phyloP scores from a whole-genome alignment of 2,329 filamentous ascomycete species.

The Mariannaea sp. region DNA sequence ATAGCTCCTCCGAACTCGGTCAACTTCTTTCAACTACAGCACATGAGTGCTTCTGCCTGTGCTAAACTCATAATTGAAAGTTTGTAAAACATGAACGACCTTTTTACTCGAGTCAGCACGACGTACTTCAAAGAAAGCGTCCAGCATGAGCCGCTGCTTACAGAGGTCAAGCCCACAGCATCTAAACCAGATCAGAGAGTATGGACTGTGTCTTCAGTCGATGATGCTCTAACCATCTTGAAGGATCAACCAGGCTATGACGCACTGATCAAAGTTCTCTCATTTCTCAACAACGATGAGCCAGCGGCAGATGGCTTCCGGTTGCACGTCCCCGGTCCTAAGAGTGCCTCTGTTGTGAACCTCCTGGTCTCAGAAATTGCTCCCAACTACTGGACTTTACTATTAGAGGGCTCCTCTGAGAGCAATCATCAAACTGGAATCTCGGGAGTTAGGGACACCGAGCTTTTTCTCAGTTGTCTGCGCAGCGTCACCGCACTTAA shows the following conservation, averaged over 20 bases:
- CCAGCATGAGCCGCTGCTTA: slow-evolving; percentile 45
- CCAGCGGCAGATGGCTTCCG: slow-evolving; percentile 28
- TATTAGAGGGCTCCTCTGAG: slow-evolving; percentile 53
- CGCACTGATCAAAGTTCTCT: slow-evolving; percentile 56
- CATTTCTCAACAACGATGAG: slow-evolving; percentile 51
- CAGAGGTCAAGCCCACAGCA: slow-evolving; percentile 40
- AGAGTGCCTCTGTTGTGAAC: slow-evolving; percentile 76
- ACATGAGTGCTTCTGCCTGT: too few relatives aligned
- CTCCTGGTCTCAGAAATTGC: slow-evolving; percentile 74
- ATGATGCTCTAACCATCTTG: slow-evolving; percentile 64
- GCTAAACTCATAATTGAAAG: too few relatives aligned
- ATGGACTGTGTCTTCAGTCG: slow-evolving; percentile 39
- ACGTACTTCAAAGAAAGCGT: slow-evolving; percentile 52
- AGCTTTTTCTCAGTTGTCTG: slow-evolving; percentile 66
- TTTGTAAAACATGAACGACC: slow-evolving; percentile 59
- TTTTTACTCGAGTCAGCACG: slow-evolving; percentile 60
- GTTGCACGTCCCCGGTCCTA: slow-evolving; percentile 59
- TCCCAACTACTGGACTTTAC: slow-evolving; percentile 78
- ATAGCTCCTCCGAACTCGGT: too few relatives aligned
- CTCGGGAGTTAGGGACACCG: slow-evolving; percentile 44
- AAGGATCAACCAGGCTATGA: slow-evolving; percentile 67
- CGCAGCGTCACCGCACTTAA: slow-evolving; percentile 78
- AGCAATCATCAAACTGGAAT: slow-evolving; percentile 9
- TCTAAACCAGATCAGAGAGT: background rate
- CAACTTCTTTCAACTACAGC: too few relatives aligned